Conservation (phyloP, 139 green algal genomes). For the Nannochloris sp. region DNA sequence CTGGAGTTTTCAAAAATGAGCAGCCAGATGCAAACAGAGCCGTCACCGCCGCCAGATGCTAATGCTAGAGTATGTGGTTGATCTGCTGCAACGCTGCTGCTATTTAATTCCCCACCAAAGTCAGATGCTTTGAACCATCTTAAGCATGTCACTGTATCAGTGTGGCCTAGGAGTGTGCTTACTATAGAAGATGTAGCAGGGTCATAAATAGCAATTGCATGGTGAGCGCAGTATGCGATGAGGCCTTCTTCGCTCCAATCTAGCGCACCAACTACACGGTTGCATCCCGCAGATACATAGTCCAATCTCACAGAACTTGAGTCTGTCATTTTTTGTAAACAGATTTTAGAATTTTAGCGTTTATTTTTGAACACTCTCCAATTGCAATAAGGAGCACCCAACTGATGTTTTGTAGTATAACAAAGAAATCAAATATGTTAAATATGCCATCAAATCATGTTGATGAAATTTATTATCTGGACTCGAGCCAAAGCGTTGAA, state of each 20-base stretch:
- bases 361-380: too few relatives aligned
- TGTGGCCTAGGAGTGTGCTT: slow-evolving; percentile 62
- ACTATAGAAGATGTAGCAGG: slow-evolving; percentile 43
- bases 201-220: slow-evolving; percentile 60
- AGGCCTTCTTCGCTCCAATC: slow-evolving; percentile 55
- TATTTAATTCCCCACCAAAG: not conserved
- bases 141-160: slow-evolving; percentile 65
- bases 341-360: too few relatives aligned
- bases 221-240: slow-evolving; percentile 61
- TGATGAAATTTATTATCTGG: too few relatives aligned
- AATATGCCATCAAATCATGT: too few relatives aligned
- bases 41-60: slow-evolving; percentile 50
- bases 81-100: too few relatives aligned
- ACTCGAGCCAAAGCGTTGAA: too few relatives aligned
- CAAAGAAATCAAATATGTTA: too few relatives aligned
- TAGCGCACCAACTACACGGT: slow-evolving; percentile 48
- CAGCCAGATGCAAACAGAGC: slow-evolving; percentile 52
- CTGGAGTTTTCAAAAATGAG: not conserved
- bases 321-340: too few relatives aligned
- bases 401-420: too few relatives aligned
- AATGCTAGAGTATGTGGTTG: slow-evolving; percentile 2
- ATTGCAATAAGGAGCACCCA: too few relatives aligned
- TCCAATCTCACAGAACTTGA: slow-evolving; percentile 9
- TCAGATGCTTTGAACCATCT: slow-evolving; percentile 44
- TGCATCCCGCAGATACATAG: slow-evolving; percentile 58